Evolutionary conservation across 2,329 filamentous ascomycete species (phyloP).

Genomic region (Aspergillus sp.): DNA sequence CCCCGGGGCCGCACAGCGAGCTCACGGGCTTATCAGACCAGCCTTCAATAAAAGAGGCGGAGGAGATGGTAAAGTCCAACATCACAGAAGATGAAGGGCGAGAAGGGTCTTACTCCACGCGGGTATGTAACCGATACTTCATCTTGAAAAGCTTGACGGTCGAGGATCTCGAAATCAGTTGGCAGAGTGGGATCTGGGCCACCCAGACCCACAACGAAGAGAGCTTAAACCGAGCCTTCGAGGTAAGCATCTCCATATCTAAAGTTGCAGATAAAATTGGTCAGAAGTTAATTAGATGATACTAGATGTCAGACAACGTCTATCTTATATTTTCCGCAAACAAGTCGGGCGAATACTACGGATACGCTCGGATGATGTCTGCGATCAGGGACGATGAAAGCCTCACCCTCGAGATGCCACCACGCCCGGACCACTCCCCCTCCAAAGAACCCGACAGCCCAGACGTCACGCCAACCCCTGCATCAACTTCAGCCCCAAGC

Average conservation of each 20-base stretch:
- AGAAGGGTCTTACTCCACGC: conserved; percentile 17
- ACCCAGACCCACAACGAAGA: conserved; percentile 93
- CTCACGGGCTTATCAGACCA: conserved; percentile 49
- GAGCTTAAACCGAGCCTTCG: conserved; percentile 76
- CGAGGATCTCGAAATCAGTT: conserved; percentile 85
- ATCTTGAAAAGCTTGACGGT: conserved; percentile 90
- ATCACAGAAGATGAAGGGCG: conserved; percentile 11
- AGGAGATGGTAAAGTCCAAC: conserved; percentile 13
- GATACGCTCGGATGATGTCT: conserved; percentile 88
- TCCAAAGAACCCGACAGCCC: conserved; percentile 64
- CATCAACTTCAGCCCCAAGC: conserved; percentile 74
- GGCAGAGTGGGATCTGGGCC: conserved; percentile 87
- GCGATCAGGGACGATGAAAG: conserved; percentile 75
- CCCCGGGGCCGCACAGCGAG: conserved; percentile 31
- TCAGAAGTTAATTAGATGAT: not conserved
- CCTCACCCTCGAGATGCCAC: conserved; percentile 68
- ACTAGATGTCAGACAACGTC: conserved; percentile 74
- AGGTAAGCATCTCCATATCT: conserved; percentile 53
- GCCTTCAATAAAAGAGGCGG: conserved; percentile 41
- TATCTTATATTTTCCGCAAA: conserved; percentile 95
- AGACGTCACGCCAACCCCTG: conserved; percentile 75
- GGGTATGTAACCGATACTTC: conserved; percentile 75
- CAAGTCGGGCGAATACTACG: conserved; percentile 96
- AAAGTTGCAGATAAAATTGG: not conserved
- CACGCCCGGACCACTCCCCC: conserved; percentile 57